Percentiles rank a stretch among this genome's conserved stretches.
phyloP scores from a whole-genome alignment of 495 filamentous ascomycete genomes.

The Penicillium chermesinum region DNA sequence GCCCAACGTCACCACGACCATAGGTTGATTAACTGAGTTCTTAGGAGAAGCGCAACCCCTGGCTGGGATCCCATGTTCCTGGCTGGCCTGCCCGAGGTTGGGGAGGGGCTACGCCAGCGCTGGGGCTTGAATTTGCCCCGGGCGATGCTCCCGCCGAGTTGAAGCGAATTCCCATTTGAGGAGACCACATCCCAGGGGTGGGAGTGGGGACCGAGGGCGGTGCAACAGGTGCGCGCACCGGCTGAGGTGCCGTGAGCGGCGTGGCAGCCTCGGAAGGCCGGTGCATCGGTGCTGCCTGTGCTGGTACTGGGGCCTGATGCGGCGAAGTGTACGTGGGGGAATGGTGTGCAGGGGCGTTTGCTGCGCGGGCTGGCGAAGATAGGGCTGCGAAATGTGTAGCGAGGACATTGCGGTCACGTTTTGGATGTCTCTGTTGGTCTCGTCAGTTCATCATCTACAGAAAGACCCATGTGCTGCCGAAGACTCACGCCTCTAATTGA shows the following conservation, averaged over 20 bases:
- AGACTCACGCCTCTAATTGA: slow-evolving; percentile 59
- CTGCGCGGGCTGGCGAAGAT: slow-evolving; percentile 24
- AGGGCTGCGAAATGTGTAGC: slow-evolving; percentile 49
- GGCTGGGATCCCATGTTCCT: slow-evolving; percentile 56
- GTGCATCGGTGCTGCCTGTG: slow-evolving; percentile 11
- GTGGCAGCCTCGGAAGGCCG: slow-evolving; percentile 17
- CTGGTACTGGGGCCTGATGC: slow-evolving; percentile 23
- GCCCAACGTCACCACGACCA: background rate
- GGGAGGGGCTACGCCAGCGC: slow-evolving; percentile 15
- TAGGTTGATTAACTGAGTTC: background rate
- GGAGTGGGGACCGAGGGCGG: slow-evolving; percentile 51
- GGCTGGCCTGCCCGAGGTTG: slow-evolving; percentile 9
- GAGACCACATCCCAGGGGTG: slow-evolving; percentile 65
- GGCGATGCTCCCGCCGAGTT: slow-evolving; percentile 26
- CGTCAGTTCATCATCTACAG: slow-evolving; percentile 9
- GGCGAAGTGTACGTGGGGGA: slow-evolving; percentile 16
- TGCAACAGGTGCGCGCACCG: slow-evolving; percentile 47
- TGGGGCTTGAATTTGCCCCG: slow-evolving; percentile 10
- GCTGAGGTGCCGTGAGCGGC: slow-evolving; percentile 51
- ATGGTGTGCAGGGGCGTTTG: slow-evolving; percentile 21
- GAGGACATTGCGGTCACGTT: slow-evolving; percentile 55
- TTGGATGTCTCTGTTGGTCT: slow-evolving; percentile 52
- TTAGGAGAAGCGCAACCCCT: slow-evolving; percentile 44
- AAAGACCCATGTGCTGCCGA: background rate
- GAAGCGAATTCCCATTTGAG: slow-evolving; percentile 76